A percentile compares a stretch with the other conserved stretches of the same genome.
phyloP scores from a whole-genome alignment of 2,329 filamentous ascomycete genomes.

The Claviceps quebecensis region DNA sequence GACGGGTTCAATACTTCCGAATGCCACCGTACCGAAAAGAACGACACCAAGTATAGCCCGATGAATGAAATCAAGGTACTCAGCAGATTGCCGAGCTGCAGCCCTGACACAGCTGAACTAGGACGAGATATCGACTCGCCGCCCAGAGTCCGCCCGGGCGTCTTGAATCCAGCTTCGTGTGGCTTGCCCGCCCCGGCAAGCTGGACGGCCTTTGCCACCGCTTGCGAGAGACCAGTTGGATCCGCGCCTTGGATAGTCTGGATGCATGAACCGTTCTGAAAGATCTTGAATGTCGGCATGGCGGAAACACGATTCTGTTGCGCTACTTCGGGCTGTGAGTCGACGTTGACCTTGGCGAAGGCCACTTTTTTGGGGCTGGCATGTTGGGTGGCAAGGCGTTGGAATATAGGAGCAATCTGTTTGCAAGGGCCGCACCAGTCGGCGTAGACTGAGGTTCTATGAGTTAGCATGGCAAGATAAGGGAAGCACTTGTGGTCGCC shows the following conservation, averaged over 20 bases:
- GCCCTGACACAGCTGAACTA: constrained; percentile 11
- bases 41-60: constrained; percentile 45
- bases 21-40: constrained; percentile 41
- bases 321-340: constrained; percentile 21
- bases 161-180: constrained; percentile 33
- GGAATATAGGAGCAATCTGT: constrained; percentile 31
- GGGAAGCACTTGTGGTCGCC: background rate
- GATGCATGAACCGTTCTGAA: constrained; percentile 58
- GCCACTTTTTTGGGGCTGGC: constrained; percentile 11
- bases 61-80: constrained; percentile 40
- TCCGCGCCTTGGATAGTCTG: constrained; percentile 75
- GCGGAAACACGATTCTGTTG: constrained; percentile 65
- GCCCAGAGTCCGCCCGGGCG: constrained; percentile 44
- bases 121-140: constrained; percentile 15
- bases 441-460: constrained; percentile 59
- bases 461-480: background rate
- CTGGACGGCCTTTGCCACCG: constrained; percentile 57
- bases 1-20: constrained; percentile 1
- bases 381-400: constrained; percentile 31
- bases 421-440: constrained; percentile 38
- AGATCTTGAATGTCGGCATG: constrained; percentile 92
- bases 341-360: constrained; percentile 13
- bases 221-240: constrained; percentile 57
- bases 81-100: constrained; percentile 29
- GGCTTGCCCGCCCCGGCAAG: constrained; percentile 29